phyloP scores from a whole-genome alignment of 2,329 filamentous ascomycete genomes.

The Blumeria graminis region DNA sequence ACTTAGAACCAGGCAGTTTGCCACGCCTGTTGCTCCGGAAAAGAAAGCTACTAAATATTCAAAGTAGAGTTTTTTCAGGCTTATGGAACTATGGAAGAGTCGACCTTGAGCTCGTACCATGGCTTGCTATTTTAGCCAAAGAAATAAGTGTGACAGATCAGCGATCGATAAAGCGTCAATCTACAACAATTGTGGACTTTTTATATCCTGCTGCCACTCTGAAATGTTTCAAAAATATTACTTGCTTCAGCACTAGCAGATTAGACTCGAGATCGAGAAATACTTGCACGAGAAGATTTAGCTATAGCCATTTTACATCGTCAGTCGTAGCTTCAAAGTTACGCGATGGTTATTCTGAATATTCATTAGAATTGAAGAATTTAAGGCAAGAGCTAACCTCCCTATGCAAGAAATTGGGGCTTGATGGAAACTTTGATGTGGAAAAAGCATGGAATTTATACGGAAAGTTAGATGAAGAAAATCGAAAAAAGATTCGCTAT shows the following conservation, averaged over 20 bases:
- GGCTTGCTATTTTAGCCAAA: slow-evolving; percentile 12
- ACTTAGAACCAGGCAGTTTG: slow-evolving; percentile 28
- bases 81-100: slow-evolving; percentile 30
- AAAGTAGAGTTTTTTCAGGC: slow-evolving; percentile 25
- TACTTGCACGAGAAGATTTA: no score
- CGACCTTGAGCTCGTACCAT: slow-evolving; percentile 13
- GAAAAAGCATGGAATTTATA: slow-evolving; percentile 22
- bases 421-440: slow-evolving; percentile 8
- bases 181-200: slow-evolving; percentile 13
- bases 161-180: no score
- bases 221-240: no score
- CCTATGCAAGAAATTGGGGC: slow-evolving; percentile 6
- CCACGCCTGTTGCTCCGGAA: slow-evolving; percentile 21
- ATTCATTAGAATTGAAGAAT: neutral
- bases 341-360: no score
- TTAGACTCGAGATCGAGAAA: no score
- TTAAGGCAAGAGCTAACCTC: neutral
- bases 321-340: no score
- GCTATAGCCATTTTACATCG: no score
- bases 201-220: slow-evolving; percentile 15
- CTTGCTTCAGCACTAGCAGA: no score
- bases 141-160: neutral
- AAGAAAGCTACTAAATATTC: slow-evolving; percentile 15
- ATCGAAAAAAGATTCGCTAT: slow-evolving; percentile 7
- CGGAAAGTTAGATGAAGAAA: slow-evolving; percentile 6